These are phyloP conservation scores for Aspergillus hiratsukae DNA, from an alignment of 2,329 filamentous ascomycete species.

Conservation along the genomic window DNA sequence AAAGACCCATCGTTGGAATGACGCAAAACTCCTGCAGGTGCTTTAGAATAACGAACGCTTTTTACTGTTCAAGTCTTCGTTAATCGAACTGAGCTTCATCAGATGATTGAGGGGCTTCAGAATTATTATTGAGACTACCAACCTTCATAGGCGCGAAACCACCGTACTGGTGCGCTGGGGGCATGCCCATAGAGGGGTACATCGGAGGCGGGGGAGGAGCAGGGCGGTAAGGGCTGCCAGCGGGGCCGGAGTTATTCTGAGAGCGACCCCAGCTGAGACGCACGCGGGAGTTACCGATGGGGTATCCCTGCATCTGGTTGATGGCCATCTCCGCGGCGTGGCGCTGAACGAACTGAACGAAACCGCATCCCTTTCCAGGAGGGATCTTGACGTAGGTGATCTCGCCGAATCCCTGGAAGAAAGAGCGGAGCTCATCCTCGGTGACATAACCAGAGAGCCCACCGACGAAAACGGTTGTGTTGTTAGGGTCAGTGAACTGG, in stretches of 20 bases:
- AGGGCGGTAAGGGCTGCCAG: slow-evolving; percentile 93
- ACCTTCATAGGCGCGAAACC: slow-evolving; percentile 67
- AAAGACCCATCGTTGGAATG: slow-evolving; percentile 40
- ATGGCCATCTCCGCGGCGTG: slow-evolving; percentile 99
- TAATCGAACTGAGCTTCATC: slow-evolving; percentile 10
- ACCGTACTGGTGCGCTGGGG: slow-evolving; percentile 57
- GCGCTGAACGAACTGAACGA: slow-evolving; percentile 98
- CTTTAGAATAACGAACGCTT: slow-evolving; percentile 39
- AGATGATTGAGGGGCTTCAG: slow-evolving; percentile 4
- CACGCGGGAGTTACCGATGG: slow-evolving; percentile 96
- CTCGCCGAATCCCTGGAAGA: slow-evolving; percentile 99
- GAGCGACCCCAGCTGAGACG: slow-evolving; percentile 96
- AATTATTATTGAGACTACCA: slow-evolving; percentile 30
- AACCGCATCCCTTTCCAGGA: slow-evolving; percentile 96
- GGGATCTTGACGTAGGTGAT: slow-evolving; percentile 99
- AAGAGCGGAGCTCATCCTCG: slow-evolving; percentile 97
- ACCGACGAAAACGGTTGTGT: slow-evolving; percentile 97
- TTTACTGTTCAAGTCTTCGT: slow-evolving; percentile 26
- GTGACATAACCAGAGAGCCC: slow-evolving; percentile 97
- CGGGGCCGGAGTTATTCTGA: slow-evolving; percentile 96
- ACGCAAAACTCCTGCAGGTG: slow-evolving; percentile 42
- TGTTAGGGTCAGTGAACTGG: slow-evolving; percentile 99
- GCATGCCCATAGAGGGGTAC: slow-evolving; percentile 66
- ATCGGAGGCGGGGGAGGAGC: slow-evolving; percentile 72
- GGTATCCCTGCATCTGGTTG: slow-evolving; percentile 99